Percentiles rank a stretch among this genome's conserved stretches.
Evolutionary conservation across 2,329 filamentous ascomycete genomes (phyloP).

Genomic region (Alternaria alternata): DNA sequence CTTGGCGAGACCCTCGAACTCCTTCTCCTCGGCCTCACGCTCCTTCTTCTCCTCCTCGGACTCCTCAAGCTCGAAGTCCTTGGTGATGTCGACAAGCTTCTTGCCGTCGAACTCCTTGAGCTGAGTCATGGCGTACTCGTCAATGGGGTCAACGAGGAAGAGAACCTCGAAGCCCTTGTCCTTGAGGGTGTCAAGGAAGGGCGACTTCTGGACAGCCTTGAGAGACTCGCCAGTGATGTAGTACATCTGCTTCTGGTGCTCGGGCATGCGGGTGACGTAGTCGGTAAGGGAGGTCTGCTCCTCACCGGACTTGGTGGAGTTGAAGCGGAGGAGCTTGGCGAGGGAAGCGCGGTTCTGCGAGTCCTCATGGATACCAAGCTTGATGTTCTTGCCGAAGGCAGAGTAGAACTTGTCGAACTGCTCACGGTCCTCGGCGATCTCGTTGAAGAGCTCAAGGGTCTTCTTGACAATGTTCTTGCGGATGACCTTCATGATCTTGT

Average conservation of each 20-base stretch:
- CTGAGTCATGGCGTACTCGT: conserved; percentile 99
- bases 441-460: conserved; percentile 98
- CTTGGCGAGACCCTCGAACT: conserved; percentile 94
- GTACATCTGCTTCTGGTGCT: conserved; percentile 99
- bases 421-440: conserved; percentile 99
- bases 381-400: conserved; percentile 99
- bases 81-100: conserved; percentile 99
- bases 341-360: conserved; percentile 92
- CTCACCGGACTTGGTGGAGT: conserved; percentile 98
- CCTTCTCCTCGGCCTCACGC: conserved; percentile 97
- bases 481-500: conserved; percentile 99
- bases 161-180: conserved; percentile 99
- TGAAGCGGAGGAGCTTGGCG: conserved; percentile 98
- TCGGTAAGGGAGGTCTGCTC: conserved; percentile 93
- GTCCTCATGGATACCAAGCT: conserved; percentile 99
- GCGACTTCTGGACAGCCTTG: conserved; percentile 97
- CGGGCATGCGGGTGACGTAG: conserved; percentile 99
- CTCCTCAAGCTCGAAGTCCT: conserved; percentile 99
- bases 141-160: conserved; percentile 99
- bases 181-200: conserved; percentile 98
- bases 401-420: conserved; percentile 99
- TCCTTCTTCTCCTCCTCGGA: conserved; percentile 98
- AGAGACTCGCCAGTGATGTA: conserved; percentile 99
- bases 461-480: conserved; percentile 99
- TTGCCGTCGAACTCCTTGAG: conserved; percentile 99